These are phyloP conservation scores for Stagonosporopsis chrysanthemi DNA, from an alignment of 2,329 filamentous ascomycete species.

Conservation along the genomic window DNA sequence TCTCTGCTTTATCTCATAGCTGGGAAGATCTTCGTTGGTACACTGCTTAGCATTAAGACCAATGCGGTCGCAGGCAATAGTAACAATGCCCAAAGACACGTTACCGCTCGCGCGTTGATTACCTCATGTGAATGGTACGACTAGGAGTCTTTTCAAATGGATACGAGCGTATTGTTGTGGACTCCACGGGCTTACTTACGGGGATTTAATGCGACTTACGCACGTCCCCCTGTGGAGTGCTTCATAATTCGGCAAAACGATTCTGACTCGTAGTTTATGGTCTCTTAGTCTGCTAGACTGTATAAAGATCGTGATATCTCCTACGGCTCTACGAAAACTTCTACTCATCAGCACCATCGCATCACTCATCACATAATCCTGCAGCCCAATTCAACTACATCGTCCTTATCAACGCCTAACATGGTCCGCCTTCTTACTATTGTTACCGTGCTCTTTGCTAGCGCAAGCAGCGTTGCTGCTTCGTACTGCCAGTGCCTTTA, in stretches of 20 bases:
- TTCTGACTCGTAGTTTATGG: slow-evolving; percentile 4
- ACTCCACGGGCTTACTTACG: slow-evolving; percentile 9
- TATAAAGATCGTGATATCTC: slow-evolving; percentile 8
- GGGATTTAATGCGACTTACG: slow-evolving; percentile 9
- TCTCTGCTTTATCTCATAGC: slow-evolving; percentile 4
- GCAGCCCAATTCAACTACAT: slow-evolving; percentile 4
- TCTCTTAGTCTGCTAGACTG: slow-evolving; percentile 7
- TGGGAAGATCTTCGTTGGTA: slow-evolving; percentile 2
- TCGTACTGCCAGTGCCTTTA: slow-evolving; percentile 16
- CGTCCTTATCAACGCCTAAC: slow-evolving; percentile 9
- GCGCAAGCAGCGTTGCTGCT: slow-evolving; percentile 10
- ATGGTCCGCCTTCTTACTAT: slow-evolving; percentile 13
- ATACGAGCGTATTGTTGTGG: slow-evolving; percentile 6
- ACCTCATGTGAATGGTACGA: slow-evolving; percentile 5
- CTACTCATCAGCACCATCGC: slow-evolving; percentile 2
- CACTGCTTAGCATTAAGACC: slow-evolving; percentile 6
- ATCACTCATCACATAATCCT: slow-evolving; percentile 9
- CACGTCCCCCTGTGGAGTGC: slow-evolving; percentile 10
- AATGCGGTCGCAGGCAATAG: slow-evolving; percentile 8
- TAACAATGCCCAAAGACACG: slow-evolving; percentile 6
- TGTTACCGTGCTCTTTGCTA: slow-evolving; percentile 12
- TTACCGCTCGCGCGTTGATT: slow-evolving; percentile 2
- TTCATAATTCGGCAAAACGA: slow-evolving; percentile 7
- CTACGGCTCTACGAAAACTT: slow-evolving; percentile 3
- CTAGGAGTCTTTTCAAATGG: slow-evolving; percentile 1